Conservation (phyloP, 176 grass and related monocot genomes). For the Metroxylon sagu region DNA sequence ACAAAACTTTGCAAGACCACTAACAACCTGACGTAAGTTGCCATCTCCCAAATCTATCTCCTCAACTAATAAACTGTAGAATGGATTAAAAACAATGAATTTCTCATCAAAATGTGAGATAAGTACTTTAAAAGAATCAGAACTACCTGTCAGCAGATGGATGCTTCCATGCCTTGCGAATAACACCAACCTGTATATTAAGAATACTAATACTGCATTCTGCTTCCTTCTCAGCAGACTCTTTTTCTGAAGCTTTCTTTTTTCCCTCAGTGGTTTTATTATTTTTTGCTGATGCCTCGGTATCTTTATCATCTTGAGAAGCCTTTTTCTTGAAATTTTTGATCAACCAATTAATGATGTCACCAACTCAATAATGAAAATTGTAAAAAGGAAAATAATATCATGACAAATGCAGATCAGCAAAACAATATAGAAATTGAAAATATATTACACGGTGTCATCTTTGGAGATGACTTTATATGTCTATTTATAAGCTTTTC, state of each 20-base stretch:
- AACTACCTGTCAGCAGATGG: slow-evolving; percentile 95
- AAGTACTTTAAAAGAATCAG: slow-evolving; percentile 1
- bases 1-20: slow-evolving; percentile 94
- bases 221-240: slow-evolving; percentile 61
- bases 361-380: slow-evolving; percentile 3
- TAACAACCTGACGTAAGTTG: slow-evolving; percentile 81
- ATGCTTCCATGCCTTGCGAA: slow-evolving; percentile 85
- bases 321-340: slow-evolving; percentile 29
- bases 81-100: background rate
- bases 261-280: slow-evolving; percentile 44
- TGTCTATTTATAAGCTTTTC: too few species aligned
- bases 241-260: slow-evolving; percentile 50
- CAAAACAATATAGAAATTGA: too few species aligned
- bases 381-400: background rate
- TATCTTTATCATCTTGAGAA: slow-evolving; percentile 41
- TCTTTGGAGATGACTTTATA: too few species aligned
- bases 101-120: too few species aligned
- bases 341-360: slow-evolving; percentile 21
- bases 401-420: too few species aligned
- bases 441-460: too few species aligned
- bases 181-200: slow-evolving; percentile 82
- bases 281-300: slow-evolving; percentile 22
- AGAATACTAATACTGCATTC: slow-evolving; percentile 62
- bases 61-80: slow-evolving; percentile 76
- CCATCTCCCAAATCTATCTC: slow-evolving; percentile 97